A percentile compares a stretch with the other conserved stretches of the same genome.
These are phyloP conservation scores for Tetradesmus obliquus DNA, from an alignment of 139 green algal genomes.

Conservation along the genomic window DNA sequence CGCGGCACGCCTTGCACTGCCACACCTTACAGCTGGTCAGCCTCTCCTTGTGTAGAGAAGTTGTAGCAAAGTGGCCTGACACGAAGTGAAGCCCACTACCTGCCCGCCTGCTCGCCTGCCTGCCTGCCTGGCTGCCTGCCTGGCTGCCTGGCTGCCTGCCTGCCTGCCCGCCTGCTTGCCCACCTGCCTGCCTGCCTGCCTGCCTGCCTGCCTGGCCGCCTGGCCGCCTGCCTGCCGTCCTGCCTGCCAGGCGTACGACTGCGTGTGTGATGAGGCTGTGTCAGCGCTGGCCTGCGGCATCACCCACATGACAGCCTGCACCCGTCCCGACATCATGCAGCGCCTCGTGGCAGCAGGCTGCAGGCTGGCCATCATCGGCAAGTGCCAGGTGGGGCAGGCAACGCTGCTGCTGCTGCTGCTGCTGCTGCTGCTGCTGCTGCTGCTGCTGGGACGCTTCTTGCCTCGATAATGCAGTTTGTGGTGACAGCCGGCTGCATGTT, in stretches of 20 bases:
- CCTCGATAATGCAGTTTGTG: neutral
- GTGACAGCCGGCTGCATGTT: neutral
- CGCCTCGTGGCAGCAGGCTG: slow-evolving; percentile 50
- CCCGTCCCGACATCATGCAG: slow-evolving; percentile 51
- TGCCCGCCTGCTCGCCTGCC: neutral
- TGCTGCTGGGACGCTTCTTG: neutral
- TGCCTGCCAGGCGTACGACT: slow-evolving; percentile 63
- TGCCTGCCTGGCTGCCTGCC: neutral
- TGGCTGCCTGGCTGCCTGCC: no score
- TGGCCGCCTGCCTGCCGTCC: neutral
- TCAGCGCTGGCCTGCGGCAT: slow-evolving; percentile 37
- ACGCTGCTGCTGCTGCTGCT: neutral
- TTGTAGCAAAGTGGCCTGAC: no score
- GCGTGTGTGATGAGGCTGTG: slow-evolving; percentile 66
- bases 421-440: neutral
- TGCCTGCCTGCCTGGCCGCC: neutral
- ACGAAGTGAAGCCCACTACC: no score
- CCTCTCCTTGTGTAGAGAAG: no score
- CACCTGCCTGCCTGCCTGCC: neutral
- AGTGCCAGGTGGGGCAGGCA: slow-evolving; percentile 48
- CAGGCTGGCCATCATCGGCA: slow-evolving; percentile 80
- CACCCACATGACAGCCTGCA: slow-evolving; percentile 54
- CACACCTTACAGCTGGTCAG: no score
- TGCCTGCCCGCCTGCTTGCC: neutral
- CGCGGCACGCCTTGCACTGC: no score